Percentiles rank a stretch among this genome's conserved stretches.
Conservation (phyloP, 2,329 filamentous ascomycete species). For the Fusarium newnesense region DNA sequence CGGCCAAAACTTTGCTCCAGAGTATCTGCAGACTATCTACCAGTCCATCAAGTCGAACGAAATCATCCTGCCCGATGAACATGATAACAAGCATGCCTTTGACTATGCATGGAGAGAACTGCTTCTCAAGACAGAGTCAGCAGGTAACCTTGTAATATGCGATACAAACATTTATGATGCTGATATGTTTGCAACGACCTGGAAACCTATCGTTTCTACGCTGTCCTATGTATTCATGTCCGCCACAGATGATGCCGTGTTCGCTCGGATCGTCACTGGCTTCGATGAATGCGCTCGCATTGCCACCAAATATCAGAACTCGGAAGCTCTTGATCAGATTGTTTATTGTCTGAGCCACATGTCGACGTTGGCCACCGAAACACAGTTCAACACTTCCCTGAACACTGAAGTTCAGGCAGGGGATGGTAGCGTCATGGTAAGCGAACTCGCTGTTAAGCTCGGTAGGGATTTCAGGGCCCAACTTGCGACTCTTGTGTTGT, state of each 20-base stretch:
- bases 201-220: conserved; percentile 94
- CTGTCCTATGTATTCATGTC: conserved; percentile 99
- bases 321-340: conserved; percentile 91
- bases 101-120: conserved; percentile 98
- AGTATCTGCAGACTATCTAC: conserved; percentile 88
- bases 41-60: conserved; percentile 92
- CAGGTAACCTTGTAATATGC: conserved; percentile 79
- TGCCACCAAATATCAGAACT: conserved; percentile 83
- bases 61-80: conserved; percentile 96
- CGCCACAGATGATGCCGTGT: conserved; percentile 94
- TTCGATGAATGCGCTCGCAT: conserved; percentile 97
- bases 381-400: conserved; percentile 81
- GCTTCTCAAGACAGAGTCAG: conserved; percentile 81
- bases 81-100: conserved; percentile 95
- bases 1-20: conserved; percentile 82
- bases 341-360: conserved; percentile 91
- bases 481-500: conserved; percentile 92
- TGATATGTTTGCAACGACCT: conserved; percentile 96
- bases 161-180: conserved; percentile 96
- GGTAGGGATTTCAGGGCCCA: conserved; percentile 94
- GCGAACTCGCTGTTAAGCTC: conserved; percentile 95
- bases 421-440: conserved; percentile 96
- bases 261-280: conserved; percentile 89
- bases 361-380: conserved; percentile 83
- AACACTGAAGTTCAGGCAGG: conserved; percentile 97